Conservation (phyloP, 495 filamentous ascomycete genomes). For the Tetracladium marchalianum region DNA sequence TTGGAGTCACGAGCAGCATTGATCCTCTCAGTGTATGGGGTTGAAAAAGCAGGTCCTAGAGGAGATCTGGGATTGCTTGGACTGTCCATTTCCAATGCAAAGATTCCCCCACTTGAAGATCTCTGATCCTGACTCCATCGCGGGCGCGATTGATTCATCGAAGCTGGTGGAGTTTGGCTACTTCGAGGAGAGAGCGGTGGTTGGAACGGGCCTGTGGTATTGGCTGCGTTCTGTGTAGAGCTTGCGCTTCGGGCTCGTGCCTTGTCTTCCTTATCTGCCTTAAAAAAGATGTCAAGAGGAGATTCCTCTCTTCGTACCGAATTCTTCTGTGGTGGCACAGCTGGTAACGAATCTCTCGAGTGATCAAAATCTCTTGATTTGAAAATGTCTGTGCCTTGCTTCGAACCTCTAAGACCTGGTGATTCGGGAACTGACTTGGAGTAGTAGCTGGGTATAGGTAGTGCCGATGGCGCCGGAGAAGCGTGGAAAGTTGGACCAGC, state of each 20-base stretch:
- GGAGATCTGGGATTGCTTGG: constrained; percentile 30
- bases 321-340: constrained; percentile 6
- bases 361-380: constrained; percentile 30
- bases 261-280: constrained; percentile 69
- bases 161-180: constrained; percentile 19
- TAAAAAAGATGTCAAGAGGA: constrained; percentile 81
- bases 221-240: constrained; percentile 6
- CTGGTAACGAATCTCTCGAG: constrained; percentile 21
- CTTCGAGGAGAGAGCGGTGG: constrained; percentile 24
- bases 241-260: constrained; percentile 45
- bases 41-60: constrained; percentile 56
- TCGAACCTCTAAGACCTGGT: constrained; percentile 28
- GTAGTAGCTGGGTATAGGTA: constrained; percentile 88
- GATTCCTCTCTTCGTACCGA: constrained; percentile 47
- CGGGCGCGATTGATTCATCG: constrained; percentile 15
- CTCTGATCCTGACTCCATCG: constrained; percentile 24
- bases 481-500: constrained; percentile 93
- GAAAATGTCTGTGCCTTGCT: constrained; percentile 22
- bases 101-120: constrained; percentile 43
- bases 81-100: constrained; percentile 57
- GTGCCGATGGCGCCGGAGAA: constrained; percentile 83
- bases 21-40: constrained; percentile 57
- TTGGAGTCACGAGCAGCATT: constrained; percentile 34
- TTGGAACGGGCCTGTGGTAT: constrained; percentile 24
- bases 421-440: constrained; percentile 69